These are phyloP conservation scores for Kregervanrija delftensis DNA, from an alignment of 805 yeast genomes.

Conservation along the genomic window DNA sequence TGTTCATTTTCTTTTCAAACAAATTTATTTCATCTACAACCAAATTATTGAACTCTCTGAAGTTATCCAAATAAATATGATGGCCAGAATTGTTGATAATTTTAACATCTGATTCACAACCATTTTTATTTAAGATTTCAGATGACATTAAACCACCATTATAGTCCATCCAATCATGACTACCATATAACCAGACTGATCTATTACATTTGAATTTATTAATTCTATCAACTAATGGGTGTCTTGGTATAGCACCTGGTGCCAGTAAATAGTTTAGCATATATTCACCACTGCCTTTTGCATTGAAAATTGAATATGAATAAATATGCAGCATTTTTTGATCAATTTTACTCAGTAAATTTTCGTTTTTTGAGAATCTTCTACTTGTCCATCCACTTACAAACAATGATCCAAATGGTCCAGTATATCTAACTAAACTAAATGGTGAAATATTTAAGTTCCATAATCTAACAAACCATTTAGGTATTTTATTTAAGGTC, in stretches of 20 bases:
- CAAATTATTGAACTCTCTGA: slow-evolving; percentile 42
- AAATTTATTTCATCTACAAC: slow-evolving; percentile 45
- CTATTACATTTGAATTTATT: slow-evolving; percentile 24
- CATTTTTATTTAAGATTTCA: slow-evolving; percentile 27
- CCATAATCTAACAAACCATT: slow-evolving; percentile 80
- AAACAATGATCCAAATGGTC: slow-evolving; percentile 76
- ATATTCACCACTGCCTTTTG: slow-evolving; percentile 90
- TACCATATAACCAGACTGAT: slow-evolving; percentile 82
- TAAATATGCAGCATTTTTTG: slow-evolving; percentile 61
- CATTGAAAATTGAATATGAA: slow-evolving; percentile 76
- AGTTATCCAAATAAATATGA: slow-evolving; percentile 71
- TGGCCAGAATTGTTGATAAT: slow-evolving; percentile 59
- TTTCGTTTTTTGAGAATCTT: slow-evolving; percentile 47
- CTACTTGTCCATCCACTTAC: slow-evolving; percentile 88
- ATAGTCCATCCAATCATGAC: slow-evolving; percentile 57
- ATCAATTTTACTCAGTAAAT: slow-evolving; percentile 35
- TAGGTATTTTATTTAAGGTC: slow-evolving; percentile 40
- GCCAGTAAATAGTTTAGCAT: slow-evolving; percentile 76
- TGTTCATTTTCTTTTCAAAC: slow-evolving; percentile 9
- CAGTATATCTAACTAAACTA: slow-evolving; percentile 64
- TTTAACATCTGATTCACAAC: slow-evolving; percentile 13
- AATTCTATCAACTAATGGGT: slow-evolving; percentile 55
- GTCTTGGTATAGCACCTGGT: slow-evolving; percentile 87
- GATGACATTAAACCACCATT: slow-evolving; percentile 40
- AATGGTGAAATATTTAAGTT: slow-evolving; percentile 76